Evolutionary conservation across 352 stramenopile genomes (phyloP).

Genomic region (Phytopythium oedochilum): DNA sequence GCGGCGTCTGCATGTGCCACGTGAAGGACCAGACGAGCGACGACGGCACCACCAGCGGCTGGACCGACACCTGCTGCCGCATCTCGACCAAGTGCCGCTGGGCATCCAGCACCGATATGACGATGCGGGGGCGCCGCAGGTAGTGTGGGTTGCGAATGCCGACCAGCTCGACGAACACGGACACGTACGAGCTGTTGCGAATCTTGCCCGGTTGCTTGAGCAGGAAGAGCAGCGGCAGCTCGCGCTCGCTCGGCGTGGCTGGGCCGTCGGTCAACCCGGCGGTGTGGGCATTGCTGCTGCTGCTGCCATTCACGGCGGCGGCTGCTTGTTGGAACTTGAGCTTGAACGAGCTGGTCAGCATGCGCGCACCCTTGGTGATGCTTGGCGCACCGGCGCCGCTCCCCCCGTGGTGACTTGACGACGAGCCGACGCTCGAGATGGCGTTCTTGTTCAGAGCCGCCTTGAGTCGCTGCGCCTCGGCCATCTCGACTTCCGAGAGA

Average conservation of each 20-base stretch:
- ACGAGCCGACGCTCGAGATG: slow-evolving; percentile 36
- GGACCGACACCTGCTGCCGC: slow-evolving; percentile 69
- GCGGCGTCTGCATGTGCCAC: slow-evolving; percentile 92
- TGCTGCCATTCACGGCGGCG: neutral
- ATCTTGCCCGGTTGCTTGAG: slow-evolving; percentile 71
- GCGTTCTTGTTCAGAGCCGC: slow-evolving; percentile 44
- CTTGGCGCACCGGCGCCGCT: slow-evolving; percentile 10
- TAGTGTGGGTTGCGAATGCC: slow-evolving; percentile 45
- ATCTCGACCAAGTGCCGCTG: slow-evolving; percentile 67
- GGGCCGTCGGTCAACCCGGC: slow-evolving; percentile 5
- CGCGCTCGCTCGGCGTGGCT: slow-evolving; percentile 10
- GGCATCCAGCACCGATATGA: slow-evolving; percentile 68
- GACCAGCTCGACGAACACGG: slow-evolving; percentile 74
- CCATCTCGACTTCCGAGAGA: slow-evolving; percentile 35
- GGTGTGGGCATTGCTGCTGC: neutral
- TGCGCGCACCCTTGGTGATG: neutral
- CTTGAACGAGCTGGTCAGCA: slow-evolving; percentile 3
- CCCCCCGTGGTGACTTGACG: slow-evolving; percentile 5
- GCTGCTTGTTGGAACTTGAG: slow-evolving; percentile 2
- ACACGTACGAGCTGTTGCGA: slow-evolving; percentile 78
- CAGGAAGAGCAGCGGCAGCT: slow-evolving; percentile 55
- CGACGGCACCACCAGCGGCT: slow-evolving; percentile 50
- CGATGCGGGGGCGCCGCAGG: slow-evolving; percentile 53
- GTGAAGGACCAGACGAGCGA: slow-evolving; percentile 82
- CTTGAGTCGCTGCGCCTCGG: slow-evolving; percentile 49